These are phyloP conservation scores for Cordyceps javanica DNA, from an alignment of 2,329 filamentous ascomycete species.

Conservation along the genomic window DNA sequence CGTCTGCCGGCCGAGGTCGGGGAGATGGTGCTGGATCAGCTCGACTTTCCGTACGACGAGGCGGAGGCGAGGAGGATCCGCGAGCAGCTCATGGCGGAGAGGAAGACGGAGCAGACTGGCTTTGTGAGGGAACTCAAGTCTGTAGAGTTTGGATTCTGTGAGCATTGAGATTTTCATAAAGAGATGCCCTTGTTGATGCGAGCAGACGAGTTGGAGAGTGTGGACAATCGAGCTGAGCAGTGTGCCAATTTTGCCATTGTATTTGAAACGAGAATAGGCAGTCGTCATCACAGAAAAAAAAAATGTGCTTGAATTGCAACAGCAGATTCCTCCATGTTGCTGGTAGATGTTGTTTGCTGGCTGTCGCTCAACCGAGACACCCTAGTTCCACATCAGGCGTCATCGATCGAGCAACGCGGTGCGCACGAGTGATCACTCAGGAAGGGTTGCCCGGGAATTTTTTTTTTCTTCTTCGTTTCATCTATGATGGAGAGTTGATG, in stretches of 20 bases:
- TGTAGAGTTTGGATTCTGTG: not conserved
- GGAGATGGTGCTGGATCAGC: not conserved
- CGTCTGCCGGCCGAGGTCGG: not conserved
- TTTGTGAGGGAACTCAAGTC: not conserved
- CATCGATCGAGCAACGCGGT: too few relatives aligned
- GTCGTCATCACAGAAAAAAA: too few relatives aligned
- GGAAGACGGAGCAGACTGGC: not conserved
- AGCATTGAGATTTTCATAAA: not conserved
- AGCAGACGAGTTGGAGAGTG: not conserved
- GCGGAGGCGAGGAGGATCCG: constrained; percentile 3
- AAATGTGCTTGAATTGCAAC: too few relatives aligned
- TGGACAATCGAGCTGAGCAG: not conserved
- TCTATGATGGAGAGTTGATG: too few relatives aligned
- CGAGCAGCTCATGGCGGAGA: constrained; percentile 9
- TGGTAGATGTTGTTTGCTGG: too few relatives aligned
- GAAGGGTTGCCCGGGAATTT: too few relatives aligned
- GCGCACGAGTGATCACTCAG: too few relatives aligned
- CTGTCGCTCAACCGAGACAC: too few relatives aligned
- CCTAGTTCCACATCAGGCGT: too few relatives aligned
- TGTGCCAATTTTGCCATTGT: not conserved
- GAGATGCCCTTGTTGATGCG: not conserved
- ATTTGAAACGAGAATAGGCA: too few relatives aligned
- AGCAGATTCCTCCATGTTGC: too few relatives aligned
- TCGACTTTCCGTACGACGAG: not conserved
- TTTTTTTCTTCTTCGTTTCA: too few relatives aligned